phyloP scores from a whole-genome alignment of 2,329 filamentous ascomycete species.

The Dichotomopilus funicola region DNA sequence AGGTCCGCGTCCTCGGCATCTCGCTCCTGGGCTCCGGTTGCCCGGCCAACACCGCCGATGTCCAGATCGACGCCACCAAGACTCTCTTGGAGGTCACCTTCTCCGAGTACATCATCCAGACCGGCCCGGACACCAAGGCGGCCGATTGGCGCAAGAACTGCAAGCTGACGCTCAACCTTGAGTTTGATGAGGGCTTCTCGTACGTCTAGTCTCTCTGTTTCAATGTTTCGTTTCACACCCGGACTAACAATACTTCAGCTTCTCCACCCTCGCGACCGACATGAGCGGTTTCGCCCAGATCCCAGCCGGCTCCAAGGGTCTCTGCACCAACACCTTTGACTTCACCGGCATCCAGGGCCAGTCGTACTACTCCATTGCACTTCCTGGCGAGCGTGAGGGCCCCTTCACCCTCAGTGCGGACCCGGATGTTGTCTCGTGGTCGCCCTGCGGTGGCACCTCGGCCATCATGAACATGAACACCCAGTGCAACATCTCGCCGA shows the following conservation, averaged over 20 bases:
- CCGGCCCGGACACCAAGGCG: conserved; percentile 17
- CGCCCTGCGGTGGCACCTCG: conserved; percentile 18
- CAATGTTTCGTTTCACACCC: neutral
- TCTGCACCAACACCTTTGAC: conserved; percentile 22
- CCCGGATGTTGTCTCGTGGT: conserved; percentile 18
- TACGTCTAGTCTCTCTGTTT: neutral
- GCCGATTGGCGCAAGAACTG: conserved; percentile 22
- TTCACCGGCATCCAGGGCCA: conserved; percentile 18
- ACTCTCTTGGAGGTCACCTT: conserved; percentile 20
- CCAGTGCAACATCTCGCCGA: conserved; percentile 17
- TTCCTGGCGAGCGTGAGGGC: conserved; percentile 17
- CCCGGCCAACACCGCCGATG: conserved; percentile 15
- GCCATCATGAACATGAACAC: conserved; percentile 21
- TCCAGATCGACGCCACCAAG: conserved; percentile 19
- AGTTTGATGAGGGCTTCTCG: conserved; percentile 21
- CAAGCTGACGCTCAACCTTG: conserved; percentile 22
- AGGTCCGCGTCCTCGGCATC: conserved; percentile 9
- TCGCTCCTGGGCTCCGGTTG: conserved; percentile 17
- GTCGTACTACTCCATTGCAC: conserved; percentile 11
- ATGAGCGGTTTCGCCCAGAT: conserved; percentile 21
- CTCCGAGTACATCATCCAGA: conserved; percentile 20
- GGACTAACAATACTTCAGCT: neutral
- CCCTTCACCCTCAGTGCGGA: conserved; percentile 17
- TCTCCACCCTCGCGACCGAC: conserved; percentile 17
- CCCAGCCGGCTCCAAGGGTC: conserved; percentile 14